A percentile compares a stretch with the other conserved stretches of the same genome.
Evolutionary conservation across 768 basidiomycete species (phyloP).

Genomic region (Mycena rosella): DNA sequence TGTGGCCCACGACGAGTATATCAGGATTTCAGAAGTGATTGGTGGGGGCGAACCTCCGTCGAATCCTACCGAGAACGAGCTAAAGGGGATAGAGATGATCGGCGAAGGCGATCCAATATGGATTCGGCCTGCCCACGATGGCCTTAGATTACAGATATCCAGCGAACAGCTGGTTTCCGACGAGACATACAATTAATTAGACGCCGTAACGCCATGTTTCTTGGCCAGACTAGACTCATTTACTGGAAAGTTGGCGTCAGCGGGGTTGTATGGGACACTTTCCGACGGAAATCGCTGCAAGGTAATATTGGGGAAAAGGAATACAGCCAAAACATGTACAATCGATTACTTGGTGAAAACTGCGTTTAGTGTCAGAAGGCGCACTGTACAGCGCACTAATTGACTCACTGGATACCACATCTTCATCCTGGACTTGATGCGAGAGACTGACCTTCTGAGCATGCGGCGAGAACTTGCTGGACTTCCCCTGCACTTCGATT

Average conservation of each 20-base stretch:
- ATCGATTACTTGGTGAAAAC: conserved; percentile 48
- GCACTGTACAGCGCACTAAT: not conserved
- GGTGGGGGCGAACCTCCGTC: conserved; percentile 46
- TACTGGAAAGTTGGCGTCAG: too few species aligned
- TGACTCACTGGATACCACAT: conserved; percentile 87
- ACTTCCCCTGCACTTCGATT: conserved; percentile 75
- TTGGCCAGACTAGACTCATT: not conserved
- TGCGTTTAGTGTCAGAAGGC: conserved; percentile 16
- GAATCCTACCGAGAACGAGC: conserved; percentile 50
- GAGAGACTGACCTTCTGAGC: conserved; percentile 92
- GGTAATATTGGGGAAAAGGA: not conserved
- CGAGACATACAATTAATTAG: conserved; percentile 59
- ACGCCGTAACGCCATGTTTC: not conserved
- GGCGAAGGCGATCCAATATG: conserved; percentile 63
- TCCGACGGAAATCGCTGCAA: too few species aligned
- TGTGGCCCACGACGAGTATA: conserved; percentile 83
- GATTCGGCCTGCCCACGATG: conserved; percentile 84
- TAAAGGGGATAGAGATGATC: conserved; percentile 60
- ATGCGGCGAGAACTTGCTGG: conserved; percentile 93
- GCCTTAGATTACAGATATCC: conserved; percentile 68
- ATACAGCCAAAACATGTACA: conserved; percentile 1
- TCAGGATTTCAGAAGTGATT: conserved; percentile 69
- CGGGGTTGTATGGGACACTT: too few species aligned
- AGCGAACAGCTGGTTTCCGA: conserved; percentile 60
- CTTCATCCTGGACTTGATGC: conserved; percentile 89